A percentile compares a stretch with the other conserved stretches of the same genome.
Evolutionary conservation across 768 basidiomycete species (phyloP).

Genomic region (Boletus pseudopeckii): DNA sequence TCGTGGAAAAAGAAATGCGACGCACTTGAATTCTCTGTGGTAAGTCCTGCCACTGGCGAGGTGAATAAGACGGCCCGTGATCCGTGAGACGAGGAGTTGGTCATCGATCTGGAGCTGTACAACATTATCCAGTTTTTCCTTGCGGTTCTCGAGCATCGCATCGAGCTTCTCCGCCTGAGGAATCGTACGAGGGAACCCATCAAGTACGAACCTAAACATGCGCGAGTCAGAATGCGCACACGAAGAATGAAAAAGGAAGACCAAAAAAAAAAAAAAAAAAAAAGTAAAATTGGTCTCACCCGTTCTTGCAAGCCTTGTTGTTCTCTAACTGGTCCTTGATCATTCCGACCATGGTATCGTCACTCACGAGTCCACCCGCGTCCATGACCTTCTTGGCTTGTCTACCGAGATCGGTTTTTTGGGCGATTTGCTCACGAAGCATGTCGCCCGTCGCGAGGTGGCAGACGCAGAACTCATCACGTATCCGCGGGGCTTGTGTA

Average conservation of each 20-base stretch:
- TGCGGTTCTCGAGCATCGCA: slow-evolving; percentile 75
- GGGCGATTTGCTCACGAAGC: slow-evolving; percentile 88
- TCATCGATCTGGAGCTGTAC: slow-evolving; percentile 92
- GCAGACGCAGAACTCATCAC: slow-evolving; percentile 91
- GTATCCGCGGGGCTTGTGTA: slow-evolving; percentile 93
- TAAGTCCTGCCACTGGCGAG: slow-evolving; percentile 86
- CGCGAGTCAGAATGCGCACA: background rate
- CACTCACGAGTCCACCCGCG: slow-evolving; percentile 87
- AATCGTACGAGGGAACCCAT: slow-evolving; percentile 99
- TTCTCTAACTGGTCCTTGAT: slow-evolving; percentile 93
- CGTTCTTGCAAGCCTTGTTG: slow-evolving; percentile 91
- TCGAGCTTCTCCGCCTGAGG: slow-evolving; percentile 96
- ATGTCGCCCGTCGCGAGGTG: slow-evolving; percentile 99
- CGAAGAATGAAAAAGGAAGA: background rate
- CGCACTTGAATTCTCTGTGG: slow-evolving; percentile 93
- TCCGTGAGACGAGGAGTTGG: slow-evolving; percentile 93
- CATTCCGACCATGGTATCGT: slow-evolving; percentile 98
- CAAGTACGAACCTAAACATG: slow-evolving; percentile 81
- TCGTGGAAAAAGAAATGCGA: slow-evolving; percentile 11
- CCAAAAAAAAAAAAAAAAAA: too few species aligned
- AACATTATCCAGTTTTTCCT: slow-evolving; percentile 89
- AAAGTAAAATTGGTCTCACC: slow-evolving; percentile 54
- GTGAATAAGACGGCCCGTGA: slow-evolving; percentile 95
- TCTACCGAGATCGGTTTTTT: slow-evolving; percentile 83
- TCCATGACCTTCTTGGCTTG: slow-evolving; percentile 99